Conservation (phyloP, 306 rosid genomes). For the Citrullus colocynthis region DNA sequence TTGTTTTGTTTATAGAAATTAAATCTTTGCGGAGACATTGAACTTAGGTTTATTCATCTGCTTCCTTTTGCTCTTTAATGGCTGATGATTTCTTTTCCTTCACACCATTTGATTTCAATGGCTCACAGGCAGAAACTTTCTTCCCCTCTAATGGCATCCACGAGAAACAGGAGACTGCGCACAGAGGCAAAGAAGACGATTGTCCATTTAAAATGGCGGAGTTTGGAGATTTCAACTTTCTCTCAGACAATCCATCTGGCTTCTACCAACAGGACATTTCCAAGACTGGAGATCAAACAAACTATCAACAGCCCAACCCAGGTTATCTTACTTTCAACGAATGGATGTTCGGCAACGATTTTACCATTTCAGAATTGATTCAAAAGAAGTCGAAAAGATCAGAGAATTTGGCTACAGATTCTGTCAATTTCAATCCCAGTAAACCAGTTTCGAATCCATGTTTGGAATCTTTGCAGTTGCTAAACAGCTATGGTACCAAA, state of each 20-base stretch:
- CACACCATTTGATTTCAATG: constrained; percentile 26
- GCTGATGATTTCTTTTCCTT: constrained; percentile 17
- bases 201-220: constrained; percentile 16
- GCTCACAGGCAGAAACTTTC: constrained; percentile 12
- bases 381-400: background rate
- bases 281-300: constrained; percentile 11
- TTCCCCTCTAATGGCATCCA: constrained; percentile 7
- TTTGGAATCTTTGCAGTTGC: constrained; percentile 37
- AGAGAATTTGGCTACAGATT: background rate
- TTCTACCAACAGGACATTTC: constrained; percentile 4
- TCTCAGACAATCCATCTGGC: background rate
- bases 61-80: constrained; percentile 14
- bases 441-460: constrained; percentile 14
- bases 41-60: background rate
- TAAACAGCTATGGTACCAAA: constrained; percentile 31
- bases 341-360: constrained; percentile 14
- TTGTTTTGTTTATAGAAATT: background rate
- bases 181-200: constrained; percentile 7
- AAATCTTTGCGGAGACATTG: background rate
- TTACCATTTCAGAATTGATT: constrained; percentile 12
- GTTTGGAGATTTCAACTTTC: constrained; percentile 12
- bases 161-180: constrained; percentile 9
- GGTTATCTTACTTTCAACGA: constrained; percentile 20
- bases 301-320: constrained; percentile 11
- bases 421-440: constrained; percentile 9